Evolutionary conservation across 441 rosid species (phyloP).

Genomic region (Jatropha podagrica): DNA sequence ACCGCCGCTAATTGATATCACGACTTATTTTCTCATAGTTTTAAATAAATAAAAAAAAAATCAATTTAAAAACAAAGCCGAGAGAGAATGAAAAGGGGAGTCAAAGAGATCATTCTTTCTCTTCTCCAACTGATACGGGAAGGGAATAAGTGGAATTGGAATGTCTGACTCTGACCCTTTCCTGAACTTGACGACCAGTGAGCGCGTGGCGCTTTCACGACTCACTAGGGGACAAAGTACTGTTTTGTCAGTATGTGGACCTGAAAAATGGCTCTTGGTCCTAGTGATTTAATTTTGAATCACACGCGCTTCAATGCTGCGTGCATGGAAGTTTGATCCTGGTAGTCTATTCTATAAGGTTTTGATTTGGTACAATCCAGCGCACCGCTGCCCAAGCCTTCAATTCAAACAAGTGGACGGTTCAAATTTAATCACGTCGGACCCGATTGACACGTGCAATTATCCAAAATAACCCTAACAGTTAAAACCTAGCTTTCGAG

Average conservation of each 20-base stretch:
- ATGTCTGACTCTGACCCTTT: background rate
- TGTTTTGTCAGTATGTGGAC: constrained; percentile 43
- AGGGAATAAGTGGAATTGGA: background rate
- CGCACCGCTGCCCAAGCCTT: background rate
- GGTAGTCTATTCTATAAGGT: too few relatives aligned
- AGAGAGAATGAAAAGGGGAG: background rate
- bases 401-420: too few relatives aligned
- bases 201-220: constrained; percentile 32
- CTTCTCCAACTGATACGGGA: background rate
- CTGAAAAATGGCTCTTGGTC: constrained; percentile 20
- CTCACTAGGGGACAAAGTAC: constrained; percentile 40
- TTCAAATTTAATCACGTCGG: too few relatives aligned
- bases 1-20: too few relatives aligned
- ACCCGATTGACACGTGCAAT: too few relatives aligned
- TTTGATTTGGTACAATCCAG: background rate
- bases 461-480: too few relatives aligned
- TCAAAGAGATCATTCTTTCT: background rate
- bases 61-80: background rate
- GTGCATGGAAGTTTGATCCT: constrained; percentile 25
- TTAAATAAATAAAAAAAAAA: background rate
- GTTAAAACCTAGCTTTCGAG: too few relatives aligned
- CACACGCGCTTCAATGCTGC: constrained; percentile 40
- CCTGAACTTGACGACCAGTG: background rate
- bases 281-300: constrained; percentile 10
- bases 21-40: too few relatives aligned